phyloP scores from a whole-genome alignment of 306 rosid species.

The Biancaea sappan region DNA sequence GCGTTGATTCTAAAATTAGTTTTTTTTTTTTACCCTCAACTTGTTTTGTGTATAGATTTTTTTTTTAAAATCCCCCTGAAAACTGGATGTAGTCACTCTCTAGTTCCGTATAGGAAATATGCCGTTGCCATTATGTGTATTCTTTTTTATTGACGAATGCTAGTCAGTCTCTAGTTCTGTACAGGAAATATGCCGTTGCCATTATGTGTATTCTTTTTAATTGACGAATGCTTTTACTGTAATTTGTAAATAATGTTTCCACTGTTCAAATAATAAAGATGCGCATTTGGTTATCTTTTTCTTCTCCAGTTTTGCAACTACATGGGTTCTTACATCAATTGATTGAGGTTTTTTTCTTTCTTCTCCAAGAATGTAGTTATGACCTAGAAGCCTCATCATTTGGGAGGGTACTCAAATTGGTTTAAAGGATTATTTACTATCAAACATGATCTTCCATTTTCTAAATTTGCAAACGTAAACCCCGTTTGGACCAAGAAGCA shows the following conservation, averaged over 20 bases:
- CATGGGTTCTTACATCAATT: background rate
- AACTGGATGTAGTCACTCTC: conserved; percentile 26
- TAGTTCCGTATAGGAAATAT: conserved; percentile 18
- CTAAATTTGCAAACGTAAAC: background rate
- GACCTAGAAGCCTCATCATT: background rate
- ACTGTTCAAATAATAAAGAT: background rate
- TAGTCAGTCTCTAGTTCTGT: conserved; percentile 18
- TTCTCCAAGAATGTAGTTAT: background rate
- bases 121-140: background rate
- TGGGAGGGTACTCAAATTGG: background rate
- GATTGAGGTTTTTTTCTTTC: background rate
- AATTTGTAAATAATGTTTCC: background rate
- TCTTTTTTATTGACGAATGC: background rate
- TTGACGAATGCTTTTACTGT: background rate
- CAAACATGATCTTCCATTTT: background rate
- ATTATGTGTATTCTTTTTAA: background rate
- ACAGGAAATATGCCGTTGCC: background rate
- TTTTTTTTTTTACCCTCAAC: too few species aligned
- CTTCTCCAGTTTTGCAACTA: background rate
- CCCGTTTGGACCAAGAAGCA: background rate
- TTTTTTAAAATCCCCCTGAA: background rate
- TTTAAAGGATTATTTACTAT: background rate
- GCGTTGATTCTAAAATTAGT: background rate
- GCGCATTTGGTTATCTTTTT: background rate
- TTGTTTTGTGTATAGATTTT: conserved; percentile 36